Evolutionary conservation across 83 land plant species (phyloP).

Genomic region (Thuja plicata): DNA sequence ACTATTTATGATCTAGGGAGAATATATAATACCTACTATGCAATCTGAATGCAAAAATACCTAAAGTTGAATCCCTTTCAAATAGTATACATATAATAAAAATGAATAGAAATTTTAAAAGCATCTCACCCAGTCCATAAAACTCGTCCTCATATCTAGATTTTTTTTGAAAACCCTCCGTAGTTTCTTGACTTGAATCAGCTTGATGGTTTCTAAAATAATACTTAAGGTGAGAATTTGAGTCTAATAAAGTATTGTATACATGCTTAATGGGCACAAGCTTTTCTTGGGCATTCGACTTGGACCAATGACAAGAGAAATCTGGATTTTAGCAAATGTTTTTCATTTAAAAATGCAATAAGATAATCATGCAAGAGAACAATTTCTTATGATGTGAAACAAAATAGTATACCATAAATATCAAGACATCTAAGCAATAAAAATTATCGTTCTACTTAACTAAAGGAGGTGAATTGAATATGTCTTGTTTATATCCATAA

Average conservation of each 20-base stretch:
- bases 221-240: conserved; percentile 49
- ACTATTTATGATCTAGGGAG: background rate
- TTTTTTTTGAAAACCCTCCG: conserved; percentile 23
- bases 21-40: background rate
- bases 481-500: background rate
- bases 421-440: background rate
- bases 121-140: conserved; percentile 64
- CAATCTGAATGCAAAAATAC: background rate
- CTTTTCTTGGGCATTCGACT: conserved; percentile 86
- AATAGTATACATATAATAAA: background rate
- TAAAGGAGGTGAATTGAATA: background rate
- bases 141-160: conserved; percentile 54
- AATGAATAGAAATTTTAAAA: background rate
- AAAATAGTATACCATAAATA: background rate
- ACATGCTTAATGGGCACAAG: conserved; percentile 89
- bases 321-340: background rate
- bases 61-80: background rate
- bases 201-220: conserved; percentile 27
- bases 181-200: conserved; percentile 32
- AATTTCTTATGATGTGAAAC: background rate
- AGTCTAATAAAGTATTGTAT: conserved; percentile 68
- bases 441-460: background rate
- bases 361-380: background rate
- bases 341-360: background rate
- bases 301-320: conserved; percentile 8